Evolutionary conservation across 2,329 filamentous ascomycete genomes (phyloP), one percentile per base, ranked within the genome.

Genomic region (Davidsoniella eucalypti): DNA sequence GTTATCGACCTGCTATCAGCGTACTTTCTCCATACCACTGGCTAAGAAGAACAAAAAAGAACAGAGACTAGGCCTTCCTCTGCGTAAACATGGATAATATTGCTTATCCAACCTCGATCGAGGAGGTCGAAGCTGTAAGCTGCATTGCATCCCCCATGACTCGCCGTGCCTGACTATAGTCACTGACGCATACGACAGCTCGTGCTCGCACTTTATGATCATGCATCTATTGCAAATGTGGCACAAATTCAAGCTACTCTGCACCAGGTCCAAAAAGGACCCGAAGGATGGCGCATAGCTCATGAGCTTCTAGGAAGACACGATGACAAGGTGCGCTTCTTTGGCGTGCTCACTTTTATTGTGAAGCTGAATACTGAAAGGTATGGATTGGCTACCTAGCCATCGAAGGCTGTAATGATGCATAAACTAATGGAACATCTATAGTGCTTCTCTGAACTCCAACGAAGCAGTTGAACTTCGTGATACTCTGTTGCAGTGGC

Each of bases 321-420:
- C 18, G 79, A 85, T 56, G 75, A 83, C 54, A 82, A 88, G 58
- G 78, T 92, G 57, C 82, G 84, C 56, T 96, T 96, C 65, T 94
- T 94, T 61, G 92, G 87, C 12, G 90, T 88, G 26, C 72, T 95
- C 53, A 96, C 90, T 0, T 82, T 95, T 56, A 93, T 87, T 47
- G 79, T 96, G 58, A 98, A 96, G 66, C 76, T 96, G 52, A 95
- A 96, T 61, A 82, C 81, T n/a, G 86, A 92, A 61, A 86, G 80
- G 82, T 84, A 67, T 55, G 69, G 53, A 47, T n/a, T n/a, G 10
- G 12, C 21, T 23, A 23, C 21, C 21, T 23, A 23, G 21, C 5
- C 18, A 12, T 21, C 8, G n/a, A 42, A 17, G 29, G 7, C 14
- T 23, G n/a, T n/a, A 23, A 43, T 23, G 17, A 18, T 14, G 41